A percentile compares a stretch with the other conserved stretches of the same genome.
Evolutionary conservation across 108 stramenopile genomes (phyloP).

Genomic region (Phaeodactylum tricornutum): DNA sequence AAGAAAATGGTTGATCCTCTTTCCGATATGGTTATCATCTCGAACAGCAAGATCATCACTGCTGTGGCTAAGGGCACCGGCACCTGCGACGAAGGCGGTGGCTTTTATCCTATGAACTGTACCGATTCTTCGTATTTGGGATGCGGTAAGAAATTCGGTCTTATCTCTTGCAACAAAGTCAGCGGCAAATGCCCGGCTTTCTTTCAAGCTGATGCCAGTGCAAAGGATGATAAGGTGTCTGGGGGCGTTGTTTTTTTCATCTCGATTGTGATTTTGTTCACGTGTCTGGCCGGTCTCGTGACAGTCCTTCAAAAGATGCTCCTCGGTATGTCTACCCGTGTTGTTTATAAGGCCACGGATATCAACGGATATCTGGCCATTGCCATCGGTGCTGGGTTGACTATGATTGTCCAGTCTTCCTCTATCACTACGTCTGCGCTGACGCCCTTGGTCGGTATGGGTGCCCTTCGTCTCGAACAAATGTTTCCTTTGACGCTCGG

Average conservation of each 20-base stretch:
- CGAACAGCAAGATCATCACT: conserved; percentile 72
- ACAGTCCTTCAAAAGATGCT: conserved; percentile 67
- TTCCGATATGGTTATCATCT: conserved; percentile 48
- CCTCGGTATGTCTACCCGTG: conserved; percentile 60
- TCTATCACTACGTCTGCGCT: conserved; percentile 75
- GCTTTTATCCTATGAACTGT: conserved; percentile 57
- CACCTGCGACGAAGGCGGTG: conserved; percentile 30
- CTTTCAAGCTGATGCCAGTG: conserved; percentile 53
- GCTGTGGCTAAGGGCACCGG: conserved; percentile 42
- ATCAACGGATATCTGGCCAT: conserved; percentile 78
- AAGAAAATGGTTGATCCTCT: conserved; percentile 69
- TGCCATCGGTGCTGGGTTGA: conserved; percentile 62
- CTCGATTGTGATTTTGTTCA: conserved; percentile 50
- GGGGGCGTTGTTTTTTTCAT: conserved; percentile 66
- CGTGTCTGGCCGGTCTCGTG: conserved; percentile 74
- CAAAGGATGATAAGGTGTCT: conserved; percentile 50
- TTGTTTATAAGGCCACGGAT: conserved; percentile 82
- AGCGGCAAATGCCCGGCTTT: conserved; percentile 57
- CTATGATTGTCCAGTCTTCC: conserved; percentile 74
- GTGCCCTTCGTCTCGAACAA: conserved; percentile 53
- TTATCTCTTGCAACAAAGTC: conserved; percentile 58
- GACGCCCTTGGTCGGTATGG: conserved; percentile 79
- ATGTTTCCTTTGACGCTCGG: conserved; percentile 84
- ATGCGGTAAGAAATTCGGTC: conserved; percentile 44
- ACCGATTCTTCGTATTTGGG: conserved; percentile 20